Evolutionary conservation across 23 red algal species (phyloP).

Genomic region (Agarophyton chilense): DNA sequence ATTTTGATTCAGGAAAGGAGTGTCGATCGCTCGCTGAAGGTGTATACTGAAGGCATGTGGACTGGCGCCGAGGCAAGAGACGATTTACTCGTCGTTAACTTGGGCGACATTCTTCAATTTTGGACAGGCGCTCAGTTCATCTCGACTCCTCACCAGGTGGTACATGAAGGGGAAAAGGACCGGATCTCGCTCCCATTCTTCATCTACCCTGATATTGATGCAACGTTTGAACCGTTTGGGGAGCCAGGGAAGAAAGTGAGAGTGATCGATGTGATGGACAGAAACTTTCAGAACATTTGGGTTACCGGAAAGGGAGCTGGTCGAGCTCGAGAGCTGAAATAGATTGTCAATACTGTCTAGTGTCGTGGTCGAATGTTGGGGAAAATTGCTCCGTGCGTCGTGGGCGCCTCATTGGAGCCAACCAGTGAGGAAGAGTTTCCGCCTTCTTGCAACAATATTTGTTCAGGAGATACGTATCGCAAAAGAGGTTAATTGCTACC

Average conservation of each 20-base stretch:
- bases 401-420: too few relatives aligned
- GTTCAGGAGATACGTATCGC: too few relatives aligned
- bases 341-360: too few relatives aligned
- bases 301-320: slow-evolving; percentile 6
- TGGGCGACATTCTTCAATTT: slow-evolving; percentile 25
- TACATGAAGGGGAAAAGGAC: background rate
- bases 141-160: slow-evolving; percentile 14
- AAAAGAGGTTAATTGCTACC: too few relatives aligned
- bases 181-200: slow-evolving; percentile 30
- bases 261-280: slow-evolving; percentile 4
- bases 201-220: slow-evolving; percentile 22
- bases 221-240: slow-evolving; percentile 2
- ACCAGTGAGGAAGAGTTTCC: too few relatives aligned
- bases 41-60: slow-evolving; percentile 4
- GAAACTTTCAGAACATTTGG: slow-evolving; percentile 42
- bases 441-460: too few relatives aligned
- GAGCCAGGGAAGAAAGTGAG: background rate
- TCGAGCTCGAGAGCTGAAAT: background rate
- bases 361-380: too few relatives aligned
- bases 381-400: too few relatives aligned
- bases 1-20: slow-evolving; percentile 2
- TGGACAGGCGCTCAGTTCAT: slow-evolving; percentile 29
- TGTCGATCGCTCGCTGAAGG: background rate
- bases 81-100: background rate
- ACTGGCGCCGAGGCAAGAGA: background rate